Percentiles rank a stretch among this genome's conserved stretches.
Evolutionary conservation across 768 basidiomycete genomes (phyloP).

Genomic region (Auricularia cornea): DNA sequence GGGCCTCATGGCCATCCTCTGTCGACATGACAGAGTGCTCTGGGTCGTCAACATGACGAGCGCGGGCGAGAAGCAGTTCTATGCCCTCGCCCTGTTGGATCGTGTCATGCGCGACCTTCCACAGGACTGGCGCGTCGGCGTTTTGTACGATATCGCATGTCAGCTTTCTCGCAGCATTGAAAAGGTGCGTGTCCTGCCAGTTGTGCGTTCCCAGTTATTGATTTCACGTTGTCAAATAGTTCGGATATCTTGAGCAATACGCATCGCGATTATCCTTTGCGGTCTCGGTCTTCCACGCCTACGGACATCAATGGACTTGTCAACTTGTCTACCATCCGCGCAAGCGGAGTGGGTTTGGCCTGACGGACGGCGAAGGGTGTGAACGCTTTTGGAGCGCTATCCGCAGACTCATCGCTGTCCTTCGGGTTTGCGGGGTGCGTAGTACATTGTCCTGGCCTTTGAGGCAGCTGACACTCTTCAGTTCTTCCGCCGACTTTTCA

Average conservation of each 20-base stretch:
- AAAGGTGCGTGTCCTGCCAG: neutral
- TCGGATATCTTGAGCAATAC: neutral
- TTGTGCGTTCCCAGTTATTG: neutral
- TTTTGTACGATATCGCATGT: constrained; percentile 6
- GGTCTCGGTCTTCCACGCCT: constrained; percentile 5
- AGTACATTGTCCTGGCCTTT: neutral
- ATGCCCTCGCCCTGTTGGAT: constrained; percentile 1
- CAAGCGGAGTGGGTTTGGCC: neutral
- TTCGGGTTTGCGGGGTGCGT: constrained; percentile 4
- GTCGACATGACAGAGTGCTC: constrained; percentile 2
- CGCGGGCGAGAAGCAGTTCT: constrained; percentile 3
- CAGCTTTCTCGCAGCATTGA: constrained; percentile 1
- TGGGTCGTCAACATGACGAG: constrained; percentile 2
- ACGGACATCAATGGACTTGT: constrained; percentile 7
- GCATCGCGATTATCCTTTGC: neutral
- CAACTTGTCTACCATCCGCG: constrained; percentile 4
- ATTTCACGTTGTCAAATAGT: neutral
- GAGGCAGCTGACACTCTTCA: neutral
- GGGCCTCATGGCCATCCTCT: constrained; percentile 2
- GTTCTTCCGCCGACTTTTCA: neutral
- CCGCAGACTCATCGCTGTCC: neutral
- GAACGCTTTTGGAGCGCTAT: constrained; percentile 6
- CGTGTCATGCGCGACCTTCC: neutral
- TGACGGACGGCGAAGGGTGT: constrained; percentile 5
- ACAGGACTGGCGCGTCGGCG: neutral